These are phyloP conservation scores for Pholiota molesta DNA, from an alignment of 768 basidiomycete species.

Conservation along the genomic window DNA sequence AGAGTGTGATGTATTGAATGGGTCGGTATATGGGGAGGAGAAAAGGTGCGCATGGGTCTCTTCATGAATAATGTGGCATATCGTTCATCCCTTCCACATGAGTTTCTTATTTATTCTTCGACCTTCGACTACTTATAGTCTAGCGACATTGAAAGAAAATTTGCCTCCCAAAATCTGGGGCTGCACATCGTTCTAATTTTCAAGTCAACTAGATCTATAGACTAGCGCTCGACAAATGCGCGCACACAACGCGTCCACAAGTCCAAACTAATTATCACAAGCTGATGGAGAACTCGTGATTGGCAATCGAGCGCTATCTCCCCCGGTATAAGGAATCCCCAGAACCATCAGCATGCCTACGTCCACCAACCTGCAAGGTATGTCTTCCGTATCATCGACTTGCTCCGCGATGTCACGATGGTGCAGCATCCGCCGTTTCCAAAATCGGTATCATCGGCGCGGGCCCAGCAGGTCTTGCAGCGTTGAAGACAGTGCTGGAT, in stretches of 20 bases:
- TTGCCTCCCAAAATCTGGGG: too few relatives aligned
- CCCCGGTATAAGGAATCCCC: not conserved
- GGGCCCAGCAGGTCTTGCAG: constrained; percentile 74
- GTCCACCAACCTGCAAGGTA: not conserved
- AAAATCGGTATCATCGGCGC: constrained; percentile 74
- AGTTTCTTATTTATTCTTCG: too few relatives aligned
- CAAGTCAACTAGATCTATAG: too few relatives aligned
- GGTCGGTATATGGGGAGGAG: too few relatives aligned
- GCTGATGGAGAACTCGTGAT: not conserved
- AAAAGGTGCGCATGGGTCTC: too few relatives aligned
- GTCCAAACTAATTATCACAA: not conserved
- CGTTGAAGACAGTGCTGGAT: constrained; percentile 66
- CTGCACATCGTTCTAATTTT: not conserved
- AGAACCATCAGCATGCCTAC: not conserved
- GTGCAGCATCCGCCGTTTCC: not conserved
- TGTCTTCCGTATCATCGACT: not conserved
- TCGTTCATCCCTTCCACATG: too few relatives aligned
- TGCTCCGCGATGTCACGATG: too few relatives aligned
- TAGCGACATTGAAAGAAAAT: too few relatives aligned
- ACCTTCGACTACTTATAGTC: too few relatives aligned
- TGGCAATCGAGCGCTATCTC: not conserved
- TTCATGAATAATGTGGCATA: too few relatives aligned
- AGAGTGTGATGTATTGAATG: too few relatives aligned
- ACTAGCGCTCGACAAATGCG: not conserved
- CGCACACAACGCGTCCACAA: constrained; percentile 11